Base-by-base conservation (phyloP, 2,329 filamentous ascomycete species). In the Thermothelomyces thermophilus region DNA sequence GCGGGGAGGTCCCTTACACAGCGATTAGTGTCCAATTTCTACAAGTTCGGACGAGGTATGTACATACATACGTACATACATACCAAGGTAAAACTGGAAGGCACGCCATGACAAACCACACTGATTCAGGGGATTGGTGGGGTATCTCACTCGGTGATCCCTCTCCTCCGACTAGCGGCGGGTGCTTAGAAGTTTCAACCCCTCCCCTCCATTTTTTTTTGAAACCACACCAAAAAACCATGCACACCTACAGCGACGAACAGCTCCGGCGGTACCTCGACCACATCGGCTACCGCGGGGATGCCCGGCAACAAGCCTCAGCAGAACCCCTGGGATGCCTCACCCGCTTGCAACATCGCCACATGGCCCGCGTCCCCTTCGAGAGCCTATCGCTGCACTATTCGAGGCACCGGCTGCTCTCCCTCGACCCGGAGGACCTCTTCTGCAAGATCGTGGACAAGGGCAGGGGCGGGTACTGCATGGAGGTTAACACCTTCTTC, bases 361-460 rank as follows among this genome's bases (percentile, higher is more conserved):
- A 79, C 46, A 69, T 79, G 40, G 68, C 70, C 0, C 65, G 65
- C 22, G 69, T 80, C 5, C 76, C 77, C 0, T 81, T 80, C 45
- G 78, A 81, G 54, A 77, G 73, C 50, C 60, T 80, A 2, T 64
- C 70, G 5, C 63, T 81, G 5, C 76, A 80, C 61, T 79, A 80
- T 62, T 60, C 53, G 8, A 20, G 22, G 20, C 51, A 52, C 31
- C 58, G 60, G 9, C 55, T 53, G 20, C 56, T 64, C n/a, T 63
- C 63, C 9, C 58, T 66, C 7, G 63, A 66, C 24, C 59, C 57
- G 9, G 57, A 63, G 13, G 60, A 58, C 19, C 51, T 63, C n/a
- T 64, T 60, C 41, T 35, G 44, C 24, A 64, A 65, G 53, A 55
- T 77, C 17, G 66, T 79, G 11, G 63, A 62, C 4, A 64, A 65